These are phyloP conservation scores for Hygrophoropsis aurantiaca DNA, from an alignment of 768 basidiomycete species.

Conservation along the genomic window DNA sequence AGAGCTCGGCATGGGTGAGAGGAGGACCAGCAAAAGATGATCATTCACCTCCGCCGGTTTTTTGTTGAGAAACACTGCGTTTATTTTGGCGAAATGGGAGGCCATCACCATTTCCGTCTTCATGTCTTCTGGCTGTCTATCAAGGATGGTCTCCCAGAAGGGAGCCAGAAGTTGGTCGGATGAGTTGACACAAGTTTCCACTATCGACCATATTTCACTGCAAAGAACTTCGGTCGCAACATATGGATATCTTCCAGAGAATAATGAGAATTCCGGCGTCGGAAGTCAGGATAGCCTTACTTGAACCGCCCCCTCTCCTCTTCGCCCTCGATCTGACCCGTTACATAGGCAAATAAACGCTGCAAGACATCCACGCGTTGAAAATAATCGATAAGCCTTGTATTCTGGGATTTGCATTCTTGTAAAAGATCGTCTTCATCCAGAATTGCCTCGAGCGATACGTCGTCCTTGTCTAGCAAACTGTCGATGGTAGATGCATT, in stretches of 20 bases:
- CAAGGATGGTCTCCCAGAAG: slow-evolving; percentile 90
- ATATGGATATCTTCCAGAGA: slow-evolving; percentile 73
- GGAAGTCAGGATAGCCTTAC: slow-evolving; percentile 36
- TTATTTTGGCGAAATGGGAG: slow-evolving; percentile 93
- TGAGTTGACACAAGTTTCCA: slow-evolving; percentile 81
- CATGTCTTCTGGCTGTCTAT: slow-evolving; percentile 81
- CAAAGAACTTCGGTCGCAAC: slow-evolving; percentile 94
- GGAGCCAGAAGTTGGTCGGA: slow-evolving; percentile 72
- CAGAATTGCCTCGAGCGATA: slow-evolving; percentile 85
- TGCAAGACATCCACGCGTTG: slow-evolving; percentile 79
- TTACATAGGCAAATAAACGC: slow-evolving; percentile 80
- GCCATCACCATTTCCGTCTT: slow-evolving; percentile 85
- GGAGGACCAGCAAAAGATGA: slow-evolving; percentile 15
- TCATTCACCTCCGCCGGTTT: slow-evolving; percentile 81
- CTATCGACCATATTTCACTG: slow-evolving; percentile 93
- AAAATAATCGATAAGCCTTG: slow-evolving; percentile 84
- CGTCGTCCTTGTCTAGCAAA: slow-evolving; percentile 87
- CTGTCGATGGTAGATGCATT: slow-evolving; percentile 88
- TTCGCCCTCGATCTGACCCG: slow-evolving; percentile 81
- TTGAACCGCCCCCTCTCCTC: slow-evolving; percentile 80
- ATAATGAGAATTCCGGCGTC: slow-evolving; percentile 4
- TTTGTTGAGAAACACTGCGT: slow-evolving; percentile 83
- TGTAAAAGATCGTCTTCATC: slow-evolving; percentile 93
- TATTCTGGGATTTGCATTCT: slow-evolving; percentile 95
- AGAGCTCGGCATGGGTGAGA: slow-evolving; percentile 13